phyloP scores from a whole-genome alignment of 805 yeast species.

The Danielia oregonensis region DNA sequence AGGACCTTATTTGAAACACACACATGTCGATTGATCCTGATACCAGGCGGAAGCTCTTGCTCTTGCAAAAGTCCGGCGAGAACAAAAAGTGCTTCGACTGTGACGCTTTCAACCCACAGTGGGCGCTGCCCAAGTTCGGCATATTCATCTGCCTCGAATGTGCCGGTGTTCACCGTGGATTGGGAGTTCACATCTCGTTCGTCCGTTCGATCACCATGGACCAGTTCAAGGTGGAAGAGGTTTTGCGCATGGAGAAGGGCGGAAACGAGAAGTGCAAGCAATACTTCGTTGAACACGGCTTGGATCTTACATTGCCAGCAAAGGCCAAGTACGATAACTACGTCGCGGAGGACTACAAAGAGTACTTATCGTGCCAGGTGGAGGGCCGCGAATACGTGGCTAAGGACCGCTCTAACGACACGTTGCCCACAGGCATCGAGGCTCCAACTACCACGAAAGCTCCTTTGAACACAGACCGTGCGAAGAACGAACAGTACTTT shows the following conservation, averaged over 20 bases:
- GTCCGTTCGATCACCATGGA: slow-evolving; percentile 98
- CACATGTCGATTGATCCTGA: slow-evolving; percentile 94
- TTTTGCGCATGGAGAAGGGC: slow-evolving; percentile 87
- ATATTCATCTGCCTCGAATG: slow-evolving; percentile 96
- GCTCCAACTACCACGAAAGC: slow-evolving; percentile 8
- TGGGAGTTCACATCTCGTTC: slow-evolving; percentile 95
- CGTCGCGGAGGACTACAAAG: slow-evolving; percentile 93
- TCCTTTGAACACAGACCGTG: slow-evolving; percentile 38
- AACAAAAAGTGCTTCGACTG: slow-evolving; percentile 94
- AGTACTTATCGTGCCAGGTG: slow-evolving; percentile 66
- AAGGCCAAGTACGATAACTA: slow-evolving; percentile 79
- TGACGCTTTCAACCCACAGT: slow-evolving; percentile 93
- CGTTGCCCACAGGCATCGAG: slow-evolving; percentile 29
- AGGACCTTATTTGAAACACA: too few species aligned
- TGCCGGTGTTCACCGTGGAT: slow-evolving; percentile 93
- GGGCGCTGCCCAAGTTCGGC: slow-evolving; percentile 99
- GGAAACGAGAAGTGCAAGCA: slow-evolving; percentile 76
- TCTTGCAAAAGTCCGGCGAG: slow-evolving; percentile 74
- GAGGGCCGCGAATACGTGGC: slow-evolving; percentile 71
- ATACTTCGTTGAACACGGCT: slow-evolving; percentile 69
- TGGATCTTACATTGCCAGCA: slow-evolving; percentile 61
- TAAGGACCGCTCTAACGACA: slow-evolving; percentile 53
- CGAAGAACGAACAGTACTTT: slow-evolving; percentile 77
- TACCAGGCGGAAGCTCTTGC: slow-evolving; percentile 70
- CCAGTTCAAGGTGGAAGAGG: slow-evolving; percentile 92